phyloP scores from a whole-genome alignment of 148 eudicot species.

The Rhododendron ferrugineum region DNA sequence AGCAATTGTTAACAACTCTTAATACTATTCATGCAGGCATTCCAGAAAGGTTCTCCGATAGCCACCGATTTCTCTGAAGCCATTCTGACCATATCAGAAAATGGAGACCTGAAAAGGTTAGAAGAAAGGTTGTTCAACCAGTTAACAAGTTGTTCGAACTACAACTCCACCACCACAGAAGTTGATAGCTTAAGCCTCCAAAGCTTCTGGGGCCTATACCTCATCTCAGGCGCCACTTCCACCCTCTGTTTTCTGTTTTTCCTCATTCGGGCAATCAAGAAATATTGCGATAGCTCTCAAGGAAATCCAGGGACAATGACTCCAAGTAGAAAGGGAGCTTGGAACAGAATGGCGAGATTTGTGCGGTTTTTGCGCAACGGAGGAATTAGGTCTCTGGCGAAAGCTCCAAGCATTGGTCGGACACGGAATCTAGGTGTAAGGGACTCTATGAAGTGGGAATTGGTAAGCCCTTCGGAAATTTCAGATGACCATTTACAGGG shows the following conservation, averaged over 20 bases:
- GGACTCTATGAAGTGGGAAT: neutral
- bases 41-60: conserved; percentile 32
- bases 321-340: neutral
- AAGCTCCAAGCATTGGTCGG: neutral
- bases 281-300: neutral
- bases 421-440: neutral
- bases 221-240: conserved; percentile 11
- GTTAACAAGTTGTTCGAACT: neutral
- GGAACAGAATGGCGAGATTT: neutral
- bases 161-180: neutral
- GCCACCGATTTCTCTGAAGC: conserved; percentile 27
- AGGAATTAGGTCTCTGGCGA: neutral
- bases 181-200: conserved; percentile 7
- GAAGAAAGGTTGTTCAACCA: conserved; percentile 7
- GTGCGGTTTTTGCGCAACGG: neutral
- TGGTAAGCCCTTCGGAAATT: conserved; percentile 15
- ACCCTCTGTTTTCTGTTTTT: conserved; percentile 10
- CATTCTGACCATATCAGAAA: conserved; percentile 24
- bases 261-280: neutral
- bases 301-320: neutral
- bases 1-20: neutral
- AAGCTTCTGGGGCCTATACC: conserved; percentile 14
- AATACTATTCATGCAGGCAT: conserved; percentile 25
- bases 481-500: conserved; percentile 2
- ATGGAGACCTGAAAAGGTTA: conserved; percentile 9